Percentiles rank a stretch among this genome's conserved stretches.
phyloP scores from a whole-genome alignment of 2,329 filamentous ascomycete species.

The Phoma sp. region DNA sequence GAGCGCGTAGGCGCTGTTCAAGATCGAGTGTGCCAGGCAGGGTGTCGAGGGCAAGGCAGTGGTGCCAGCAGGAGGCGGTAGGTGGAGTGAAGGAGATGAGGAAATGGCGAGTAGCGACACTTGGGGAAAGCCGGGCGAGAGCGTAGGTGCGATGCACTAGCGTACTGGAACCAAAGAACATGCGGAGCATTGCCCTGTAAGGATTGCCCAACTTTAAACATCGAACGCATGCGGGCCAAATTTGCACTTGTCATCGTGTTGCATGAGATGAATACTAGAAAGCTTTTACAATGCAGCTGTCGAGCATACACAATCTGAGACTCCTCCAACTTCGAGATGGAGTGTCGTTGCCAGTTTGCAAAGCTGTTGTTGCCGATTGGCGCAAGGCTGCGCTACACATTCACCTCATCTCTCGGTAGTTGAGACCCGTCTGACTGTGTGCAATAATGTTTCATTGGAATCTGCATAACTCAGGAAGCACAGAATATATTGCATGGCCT shows the following conservation, averaged over 20 bases:
- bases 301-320: background rate
- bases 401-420: constrained; percentile 1
- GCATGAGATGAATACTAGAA: background rate
- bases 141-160: constrained; percentile 17
- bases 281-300: background rate
- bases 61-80: constrained; percentile 2
- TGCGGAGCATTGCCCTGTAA: constrained; percentile 17
- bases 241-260: background rate
- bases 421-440: background rate
- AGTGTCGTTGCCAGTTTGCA: constrained; percentile 1
- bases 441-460: background rate
- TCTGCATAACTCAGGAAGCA: too few relatives aligned
- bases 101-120: constrained; percentile 14
- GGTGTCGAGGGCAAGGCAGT: constrained; percentile 10
- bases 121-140: constrained; percentile 16
- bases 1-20: background rate
- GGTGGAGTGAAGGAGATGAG: constrained; percentile 8
- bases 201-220: background rate
- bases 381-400: constrained; percentile 12
- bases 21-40: background rate
- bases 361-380: constrained; percentile 9
- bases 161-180: constrained; percentile 14
- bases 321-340: background rate
- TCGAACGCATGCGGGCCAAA: constrained; percentile 4
- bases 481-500: too few relatives aligned